Evolutionary conservation across 768 basidiomycete genomes (phyloP).

Genomic region (Dendrothele bispora): DNA sequence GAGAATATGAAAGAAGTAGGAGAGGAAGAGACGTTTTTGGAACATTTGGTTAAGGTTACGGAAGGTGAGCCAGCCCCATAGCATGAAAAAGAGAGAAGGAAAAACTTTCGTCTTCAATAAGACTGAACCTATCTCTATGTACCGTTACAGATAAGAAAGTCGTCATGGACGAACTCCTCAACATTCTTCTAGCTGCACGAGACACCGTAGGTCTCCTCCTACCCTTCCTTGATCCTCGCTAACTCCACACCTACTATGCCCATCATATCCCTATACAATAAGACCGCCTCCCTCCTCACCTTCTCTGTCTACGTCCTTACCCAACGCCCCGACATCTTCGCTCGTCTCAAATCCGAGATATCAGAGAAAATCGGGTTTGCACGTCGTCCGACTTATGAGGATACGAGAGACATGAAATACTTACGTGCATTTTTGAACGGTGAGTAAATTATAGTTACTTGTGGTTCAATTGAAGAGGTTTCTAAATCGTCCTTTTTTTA

Average conservation of each 20-base stretch:
- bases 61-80: slow-evolving; percentile 51
- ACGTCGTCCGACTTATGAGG: slow-evolving; percentile 50
- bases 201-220: slow-evolving; percentile 34
- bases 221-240: too few species aligned
- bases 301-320: slow-evolving; percentile 57
- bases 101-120: neutral
- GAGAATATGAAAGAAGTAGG: slow-evolving; percentile 23
- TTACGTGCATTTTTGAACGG: slow-evolving; percentile 57
- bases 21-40: slow-evolving; percentile 48
- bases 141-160: slow-evolving; percentile 33
- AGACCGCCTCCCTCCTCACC: slow-evolving; percentile 52
- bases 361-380: slow-evolving; percentile 41
- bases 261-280: too few species aligned
- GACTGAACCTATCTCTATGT: slow-evolving; percentile 7
- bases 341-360: slow-evolving; percentile 51
- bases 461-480: too few species aligned
- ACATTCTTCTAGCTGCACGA: slow-evolving; percentile 43
- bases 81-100: neutral
- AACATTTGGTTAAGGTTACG: slow-evolving; percentile 54
- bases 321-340: slow-evolving; percentile 45
- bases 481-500: slow-evolving; percentile 13
- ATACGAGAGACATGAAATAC: slow-evolving; percentile 59
- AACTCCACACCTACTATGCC: too few species aligned
- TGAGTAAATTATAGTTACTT: slow-evolving; percentile 17
- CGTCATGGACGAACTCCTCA: slow-evolving; percentile 44